Evolutionary conservation across 148 eudicot genomes (phyloP).

Genomic region (Camellia lanceoleosa): DNA sequence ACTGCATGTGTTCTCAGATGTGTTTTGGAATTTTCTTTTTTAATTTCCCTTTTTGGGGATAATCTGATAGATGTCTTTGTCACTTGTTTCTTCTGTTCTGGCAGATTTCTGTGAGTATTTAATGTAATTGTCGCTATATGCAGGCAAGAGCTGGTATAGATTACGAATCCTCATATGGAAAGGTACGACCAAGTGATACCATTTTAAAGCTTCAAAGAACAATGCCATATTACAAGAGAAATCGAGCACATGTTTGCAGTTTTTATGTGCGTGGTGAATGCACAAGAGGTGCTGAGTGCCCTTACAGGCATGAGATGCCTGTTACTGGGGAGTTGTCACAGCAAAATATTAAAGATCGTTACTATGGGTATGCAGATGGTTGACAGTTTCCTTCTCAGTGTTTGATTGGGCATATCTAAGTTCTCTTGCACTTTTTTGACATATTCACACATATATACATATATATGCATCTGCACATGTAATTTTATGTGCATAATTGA

Average conservation of each 20-base stretch:
- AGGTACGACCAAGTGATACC: conserved; percentile 71
- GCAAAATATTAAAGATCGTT: conserved; percentile 93
- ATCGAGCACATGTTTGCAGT: conserved; percentile 93
- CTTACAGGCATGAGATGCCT: conserved; percentile 97
- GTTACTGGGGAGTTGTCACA: conserved; percentile 84
- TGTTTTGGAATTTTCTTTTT: too few relatives aligned
- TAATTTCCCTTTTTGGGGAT: too few relatives aligned
- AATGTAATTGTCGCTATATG: background rate
- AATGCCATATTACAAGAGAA: conserved; percentile 92
- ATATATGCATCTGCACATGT: too few relatives aligned
- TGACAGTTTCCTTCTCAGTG: background rate
- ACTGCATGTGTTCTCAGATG: too few relatives aligned
- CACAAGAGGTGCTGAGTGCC: conserved; percentile 97
- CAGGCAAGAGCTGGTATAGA: conserved; percentile 95
- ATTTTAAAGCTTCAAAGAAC: conserved; percentile 90
- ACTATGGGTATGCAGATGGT: conserved; percentile 67
- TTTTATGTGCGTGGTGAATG: conserved; percentile 87
- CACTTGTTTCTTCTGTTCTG: too few relatives aligned
- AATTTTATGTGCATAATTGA: too few relatives aligned
- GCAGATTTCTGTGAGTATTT: background rate
- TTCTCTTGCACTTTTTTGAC: background rate
- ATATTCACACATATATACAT: too few relatives aligned
- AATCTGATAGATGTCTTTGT: background rate
- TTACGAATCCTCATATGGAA: conserved; percentile 89
- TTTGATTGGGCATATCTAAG: too few relatives aligned